These are phyloP conservation scores for Solanum tarapatanum DNA, from an alignment of 257 asterid genomes.

Conservation along the genomic window DNA sequence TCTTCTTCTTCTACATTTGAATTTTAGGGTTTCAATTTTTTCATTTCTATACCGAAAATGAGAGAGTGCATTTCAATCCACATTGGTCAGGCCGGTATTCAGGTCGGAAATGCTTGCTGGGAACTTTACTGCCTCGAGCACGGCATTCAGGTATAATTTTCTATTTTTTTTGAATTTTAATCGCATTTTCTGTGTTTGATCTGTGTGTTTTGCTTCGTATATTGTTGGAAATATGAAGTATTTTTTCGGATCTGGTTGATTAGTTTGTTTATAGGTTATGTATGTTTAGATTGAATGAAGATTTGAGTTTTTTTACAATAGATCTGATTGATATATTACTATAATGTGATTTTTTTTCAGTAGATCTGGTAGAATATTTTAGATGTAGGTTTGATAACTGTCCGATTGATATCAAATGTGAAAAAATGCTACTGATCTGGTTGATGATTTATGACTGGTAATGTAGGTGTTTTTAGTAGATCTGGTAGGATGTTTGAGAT, in stretches of 20 bases:
- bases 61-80: constrained; percentile 9
- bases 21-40: background rate
- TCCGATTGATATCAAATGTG: background rate
- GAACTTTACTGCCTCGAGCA: constrained; percentile 11
- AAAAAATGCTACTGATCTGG: background rate
- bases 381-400: background rate
- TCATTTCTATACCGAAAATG: background rate
- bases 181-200: background rate
- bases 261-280: background rate
- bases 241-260: background rate
- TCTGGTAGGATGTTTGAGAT: background rate
- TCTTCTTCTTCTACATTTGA: background rate
- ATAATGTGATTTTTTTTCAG: background rate
- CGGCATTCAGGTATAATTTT: constrained; percentile 2
- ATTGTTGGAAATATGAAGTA: background rate
- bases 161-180: too few relatives aligned
- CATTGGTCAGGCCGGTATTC: constrained; percentile 11
- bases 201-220: background rate
- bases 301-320: background rate
- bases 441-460: too few relatives aligned
- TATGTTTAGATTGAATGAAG: background rate
- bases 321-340: background rate
- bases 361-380: background rate
- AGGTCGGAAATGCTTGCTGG: constrained; percentile 11
- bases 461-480: background rate